Conservation (phyloP, 257 asterid species). For the Thymus mandschuricus region DNA sequence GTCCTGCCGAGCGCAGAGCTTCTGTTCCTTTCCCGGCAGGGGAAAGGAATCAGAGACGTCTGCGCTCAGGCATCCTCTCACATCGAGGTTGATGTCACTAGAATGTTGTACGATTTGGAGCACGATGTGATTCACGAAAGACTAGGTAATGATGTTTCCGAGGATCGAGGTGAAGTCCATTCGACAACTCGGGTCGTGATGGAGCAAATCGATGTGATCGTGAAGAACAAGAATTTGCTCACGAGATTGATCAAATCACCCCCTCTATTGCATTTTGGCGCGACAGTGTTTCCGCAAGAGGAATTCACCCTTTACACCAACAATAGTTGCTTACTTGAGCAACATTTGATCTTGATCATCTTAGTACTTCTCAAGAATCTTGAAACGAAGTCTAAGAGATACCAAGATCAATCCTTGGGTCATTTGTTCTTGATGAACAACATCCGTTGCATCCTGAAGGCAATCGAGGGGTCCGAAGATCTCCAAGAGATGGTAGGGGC, state of each 20-base stretch:
- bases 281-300: slow-evolving; percentile 4
- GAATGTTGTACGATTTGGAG: slow-evolving; percentile 42
- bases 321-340: slow-evolving; percentile 30
- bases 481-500: slow-evolving; percentile 40
- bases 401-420: slow-evolving; percentile 28
- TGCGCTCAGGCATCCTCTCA: background rate
- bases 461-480: slow-evolving; percentile 35
- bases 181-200: slow-evolving; percentile 32
- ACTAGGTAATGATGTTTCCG: background rate
- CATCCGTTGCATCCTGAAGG: slow-evolving; percentile 30
- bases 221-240: slow-evolving; percentile 30
- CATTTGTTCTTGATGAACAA: slow-evolving; percentile 51
- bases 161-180: slow-evolving; percentile 36
- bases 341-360: slow-evolving; percentile 45
- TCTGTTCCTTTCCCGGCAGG: slow-evolving; percentile 34
- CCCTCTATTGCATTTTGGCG: slow-evolving; percentile 33
- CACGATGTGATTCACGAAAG: slow-evolving; percentile 25
- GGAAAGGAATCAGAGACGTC: slow-evolving; percentile 22
- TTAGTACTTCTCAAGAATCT: slow-evolving; percentile 34
- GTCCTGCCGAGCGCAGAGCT: slow-evolving; percentile 28
- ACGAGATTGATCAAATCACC: slow-evolving; percentile 34
- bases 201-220: slow-evolving; percentile 34
- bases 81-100: slow-evolving; percentile 35
- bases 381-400: slow-evolving; percentile 22
- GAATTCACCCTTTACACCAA: slow-evolving; percentile 1